phyloP scores from a whole-genome alignment of 73 alveolate genomes.

The Paramecium biaurelia region DNA sequence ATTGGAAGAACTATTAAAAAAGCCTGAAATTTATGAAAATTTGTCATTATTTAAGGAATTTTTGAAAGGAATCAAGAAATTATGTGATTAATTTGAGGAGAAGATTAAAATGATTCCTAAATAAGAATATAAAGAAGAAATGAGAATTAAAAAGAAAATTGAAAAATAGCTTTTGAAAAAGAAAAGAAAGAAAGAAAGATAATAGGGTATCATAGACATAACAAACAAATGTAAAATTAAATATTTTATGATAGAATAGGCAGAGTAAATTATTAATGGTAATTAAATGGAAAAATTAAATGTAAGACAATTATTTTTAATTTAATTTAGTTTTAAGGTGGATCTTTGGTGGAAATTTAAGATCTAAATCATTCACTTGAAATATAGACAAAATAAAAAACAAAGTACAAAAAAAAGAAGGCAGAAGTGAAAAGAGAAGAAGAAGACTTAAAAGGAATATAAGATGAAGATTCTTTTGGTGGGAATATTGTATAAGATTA shows the following conservation, averaged over 20 bases:
- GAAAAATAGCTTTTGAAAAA: not conserved
- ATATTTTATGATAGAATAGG: not conserved
- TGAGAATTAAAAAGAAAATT: not conserved
- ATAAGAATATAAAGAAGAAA: not conserved
- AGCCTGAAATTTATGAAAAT: not conserved
- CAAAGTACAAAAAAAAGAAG: not conserved
- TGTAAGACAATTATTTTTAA: not conserved
- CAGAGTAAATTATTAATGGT: too few relatives aligned
- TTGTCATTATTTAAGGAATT: not conserved
- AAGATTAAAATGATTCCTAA: not conserved
- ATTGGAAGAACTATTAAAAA: not conserved
- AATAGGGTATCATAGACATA: not conserved
- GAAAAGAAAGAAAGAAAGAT: not conserved
- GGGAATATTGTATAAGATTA: not conserved
- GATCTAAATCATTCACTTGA: not conserved
- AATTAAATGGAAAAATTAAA: not conserved
- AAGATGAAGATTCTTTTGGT: not conserved
- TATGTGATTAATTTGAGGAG: not conserved
- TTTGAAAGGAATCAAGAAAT: not conserved
- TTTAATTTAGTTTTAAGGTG: not conserved
- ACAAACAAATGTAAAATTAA: not conserved
- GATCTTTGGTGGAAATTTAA: not conserved
- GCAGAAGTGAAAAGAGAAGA: not conserved
- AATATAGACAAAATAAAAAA: not conserved
- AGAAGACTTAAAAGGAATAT: not conserved